Evolutionary conservation across 345 rosid genomes (phyloP).

Genomic region (Ricinus communis): DNA sequence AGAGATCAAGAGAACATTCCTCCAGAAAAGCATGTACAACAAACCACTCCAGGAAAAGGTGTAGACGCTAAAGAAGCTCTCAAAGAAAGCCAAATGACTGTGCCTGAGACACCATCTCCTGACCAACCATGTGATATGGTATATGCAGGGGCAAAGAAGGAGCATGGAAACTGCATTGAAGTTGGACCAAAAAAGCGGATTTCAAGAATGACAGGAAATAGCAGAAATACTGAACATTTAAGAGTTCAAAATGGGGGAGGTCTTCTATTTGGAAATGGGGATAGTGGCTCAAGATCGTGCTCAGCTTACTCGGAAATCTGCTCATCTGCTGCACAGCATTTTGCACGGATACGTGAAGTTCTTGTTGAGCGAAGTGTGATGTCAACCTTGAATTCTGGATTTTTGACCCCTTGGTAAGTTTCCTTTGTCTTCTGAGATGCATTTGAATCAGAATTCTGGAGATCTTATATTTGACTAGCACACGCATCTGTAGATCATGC

Average conservation of each 20-base stretch:
- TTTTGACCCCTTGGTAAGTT: conserved; percentile 90
- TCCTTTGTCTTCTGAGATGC: not conserved
- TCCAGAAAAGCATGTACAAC: conserved; percentile 61
- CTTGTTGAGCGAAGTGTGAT: conserved; percentile 90
- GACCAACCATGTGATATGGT: conserved; percentile 74
- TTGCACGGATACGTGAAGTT: conserved; percentile 87
- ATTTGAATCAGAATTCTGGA: not conserved
- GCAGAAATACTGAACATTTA: conserved; percentile 51
- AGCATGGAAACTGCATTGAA: conserved; percentile 63
- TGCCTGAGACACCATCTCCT: conserved; percentile 99
- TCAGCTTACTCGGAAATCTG: conserved; percentile 86
- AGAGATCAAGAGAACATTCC: conserved; percentile 77
- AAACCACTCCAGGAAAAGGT: conserved; percentile 83
- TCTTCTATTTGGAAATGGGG: conserved; percentile 59
- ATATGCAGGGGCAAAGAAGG: conserved; percentile 62
- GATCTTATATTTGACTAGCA: not conserved
- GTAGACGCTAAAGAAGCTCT: conserved; percentile 50
- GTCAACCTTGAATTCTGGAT: conserved; percentile 87
- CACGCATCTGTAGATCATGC: not conserved
- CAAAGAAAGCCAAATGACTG: conserved; percentile 71
- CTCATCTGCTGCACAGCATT: conserved; percentile 84
- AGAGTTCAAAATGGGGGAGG: conserved; percentile 59
- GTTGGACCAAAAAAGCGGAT: conserved; percentile 72
- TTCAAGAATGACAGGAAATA: conserved; percentile 59
- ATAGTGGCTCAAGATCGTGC: conserved; percentile 49